Conservation (phyloP, 1,284 basidiomycete species). For the Afroboletus lepidellus region DNA sequence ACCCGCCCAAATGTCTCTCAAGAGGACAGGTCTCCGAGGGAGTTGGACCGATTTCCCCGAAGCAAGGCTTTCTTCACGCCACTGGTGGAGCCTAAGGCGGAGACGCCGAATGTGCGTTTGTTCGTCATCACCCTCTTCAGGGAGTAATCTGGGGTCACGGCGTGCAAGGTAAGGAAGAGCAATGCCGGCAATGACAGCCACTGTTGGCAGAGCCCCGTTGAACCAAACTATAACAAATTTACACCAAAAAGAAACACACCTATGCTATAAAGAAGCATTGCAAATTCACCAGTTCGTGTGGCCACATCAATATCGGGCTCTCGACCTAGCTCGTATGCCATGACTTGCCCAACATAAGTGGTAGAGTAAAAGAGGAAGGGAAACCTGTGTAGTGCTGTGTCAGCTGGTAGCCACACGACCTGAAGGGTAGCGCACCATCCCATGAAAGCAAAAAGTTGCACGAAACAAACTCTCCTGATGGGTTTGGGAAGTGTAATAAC, state of each 20-base stretch:
- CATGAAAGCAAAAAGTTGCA: constrained; percentile 91
- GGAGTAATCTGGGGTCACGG: constrained; percentile 75
- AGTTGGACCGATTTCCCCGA: constrained; percentile 71
- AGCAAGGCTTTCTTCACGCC: constrained; percentile 78
- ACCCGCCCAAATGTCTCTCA: constrained; percentile 90
- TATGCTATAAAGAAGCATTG: constrained; percentile 88
- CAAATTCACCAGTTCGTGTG: constrained; percentile 84
- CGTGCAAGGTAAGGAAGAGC: constrained; percentile 80
- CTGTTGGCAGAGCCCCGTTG: constrained; percentile 40
- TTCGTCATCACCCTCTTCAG: constrained; percentile 67
- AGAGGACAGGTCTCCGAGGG: constrained; percentile 83
- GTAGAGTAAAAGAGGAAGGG: constrained; percentile 95
- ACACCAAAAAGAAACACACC: constrained; percentile 44
- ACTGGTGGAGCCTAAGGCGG: constrained; percentile 68
- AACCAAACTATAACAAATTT: constrained; percentile 3
- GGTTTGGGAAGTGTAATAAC: constrained; percentile 76
- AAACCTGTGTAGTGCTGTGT: constrained; percentile 56
- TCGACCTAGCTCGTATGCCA: constrained; percentile 71
- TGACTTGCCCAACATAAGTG: constrained; percentile 88
- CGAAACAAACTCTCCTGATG: constrained; percentile 86
- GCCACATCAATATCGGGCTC: constrained; percentile 82
- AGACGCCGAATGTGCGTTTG: constrained; percentile 71
- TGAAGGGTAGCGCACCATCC: constrained; percentile 62
- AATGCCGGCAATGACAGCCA: constrained; percentile 82
- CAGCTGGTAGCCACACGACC: neutral